Evolutionary conservation across 108 stramenopile genomes (phyloP).

Genomic region (Nitzschia sp.): DNA sequence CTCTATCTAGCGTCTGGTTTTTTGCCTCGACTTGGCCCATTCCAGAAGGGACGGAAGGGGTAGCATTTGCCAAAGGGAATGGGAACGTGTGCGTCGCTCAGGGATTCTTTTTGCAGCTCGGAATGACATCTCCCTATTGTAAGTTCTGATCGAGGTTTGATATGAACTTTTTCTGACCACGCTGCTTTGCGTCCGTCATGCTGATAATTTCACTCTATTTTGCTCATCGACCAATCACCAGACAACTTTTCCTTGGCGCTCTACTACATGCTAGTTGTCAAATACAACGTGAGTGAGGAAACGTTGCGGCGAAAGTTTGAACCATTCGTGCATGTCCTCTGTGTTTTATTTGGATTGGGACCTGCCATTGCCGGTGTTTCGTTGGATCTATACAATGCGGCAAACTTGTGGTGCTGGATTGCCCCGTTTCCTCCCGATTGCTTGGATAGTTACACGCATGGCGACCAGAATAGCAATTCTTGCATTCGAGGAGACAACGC

Average conservation of each 20-base stretch:
- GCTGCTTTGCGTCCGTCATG: background rate
- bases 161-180: background rate
- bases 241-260: constrained; percentile 20
- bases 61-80: no score
- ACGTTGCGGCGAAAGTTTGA: constrained; percentile 10
- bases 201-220: background rate
- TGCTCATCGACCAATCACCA: background rate
- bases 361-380: constrained; percentile 29
- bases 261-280: constrained; percentile 25
- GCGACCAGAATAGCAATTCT: no score
- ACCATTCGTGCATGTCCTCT: constrained; percentile 31
- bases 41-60: no score
- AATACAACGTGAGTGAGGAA: constrained; percentile 14
- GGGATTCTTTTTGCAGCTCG: no score
- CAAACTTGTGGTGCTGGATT: constrained; percentile 64
- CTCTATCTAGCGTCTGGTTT: no score
- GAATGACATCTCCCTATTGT: no score
- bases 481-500: no score
- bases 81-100: no score
- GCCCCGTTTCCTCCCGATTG: constrained; percentile 31
- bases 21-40: no score
- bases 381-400: constrained; percentile 42
- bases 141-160: no score
- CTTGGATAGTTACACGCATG: background rate
- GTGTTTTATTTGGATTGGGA: constrained; percentile 25